Conservation (phyloP, 305 asterid species). For the Solanum hybrid region DNA sequence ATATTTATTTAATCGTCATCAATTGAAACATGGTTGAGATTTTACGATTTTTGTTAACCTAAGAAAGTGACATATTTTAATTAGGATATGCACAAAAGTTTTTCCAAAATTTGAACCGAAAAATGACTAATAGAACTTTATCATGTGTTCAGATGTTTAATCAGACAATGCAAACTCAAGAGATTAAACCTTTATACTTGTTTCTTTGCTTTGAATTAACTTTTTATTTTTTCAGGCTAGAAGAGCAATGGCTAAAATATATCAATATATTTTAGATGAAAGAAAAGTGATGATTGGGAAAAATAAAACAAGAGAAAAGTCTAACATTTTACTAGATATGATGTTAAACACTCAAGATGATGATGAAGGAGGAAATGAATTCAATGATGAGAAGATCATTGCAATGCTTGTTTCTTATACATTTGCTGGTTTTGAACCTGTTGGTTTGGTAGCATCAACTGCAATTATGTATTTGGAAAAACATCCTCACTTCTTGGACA, state of each 20-base stretch:
- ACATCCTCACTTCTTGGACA: slow-evolving; percentile 42
- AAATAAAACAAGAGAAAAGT: slow-evolving; percentile 7
- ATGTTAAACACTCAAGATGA: slow-evolving; percentile 36
- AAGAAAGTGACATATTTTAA: background rate
- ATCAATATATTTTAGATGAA: slow-evolving; percentile 32
- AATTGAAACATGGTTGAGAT: too few relatives aligned
- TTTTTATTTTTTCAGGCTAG: slow-evolving; percentile 40
- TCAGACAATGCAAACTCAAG: background rate
- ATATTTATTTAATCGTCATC: too few relatives aligned
- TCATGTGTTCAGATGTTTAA: background rate
- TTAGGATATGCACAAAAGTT: background rate
- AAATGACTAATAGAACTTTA: background rate
- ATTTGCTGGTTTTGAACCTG: slow-evolving; percentile 88
- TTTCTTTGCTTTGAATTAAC: background rate
- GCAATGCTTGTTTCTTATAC: slow-evolving; percentile 58
- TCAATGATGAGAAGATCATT: slow-evolving; percentile 55
- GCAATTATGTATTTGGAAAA: slow-evolving; percentile 46
- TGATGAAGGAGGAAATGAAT: slow-evolving; percentile 13
- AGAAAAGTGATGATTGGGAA: slow-evolving; percentile 29
- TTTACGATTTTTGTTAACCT: background rate
- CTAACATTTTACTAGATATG: slow-evolving; percentile 56
- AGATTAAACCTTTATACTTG: background rate
- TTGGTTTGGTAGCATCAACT: slow-evolving; percentile 67
- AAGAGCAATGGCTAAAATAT: slow-evolving; percentile 33
- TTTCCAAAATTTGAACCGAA: background rate